Base-by-base conservation (phyloP, 2,329 filamentous ascomycete genomes). In the Colletotrichum destructivum region DNA sequence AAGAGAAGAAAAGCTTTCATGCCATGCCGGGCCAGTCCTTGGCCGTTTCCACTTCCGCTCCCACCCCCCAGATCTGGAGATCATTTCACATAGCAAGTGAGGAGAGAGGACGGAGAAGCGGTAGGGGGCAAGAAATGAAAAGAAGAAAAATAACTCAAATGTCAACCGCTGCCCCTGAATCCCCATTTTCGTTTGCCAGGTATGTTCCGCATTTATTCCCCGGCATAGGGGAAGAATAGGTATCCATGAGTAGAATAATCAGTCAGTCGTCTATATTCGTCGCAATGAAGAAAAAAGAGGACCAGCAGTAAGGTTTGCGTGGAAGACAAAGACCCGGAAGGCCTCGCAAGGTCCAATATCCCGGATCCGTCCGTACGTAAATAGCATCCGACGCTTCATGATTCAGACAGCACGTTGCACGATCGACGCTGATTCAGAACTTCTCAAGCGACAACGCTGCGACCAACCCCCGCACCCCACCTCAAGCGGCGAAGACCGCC, bases 401-500 rank as follows among this genome's bases (percentile, higher is more conserved):
- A 72, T 69, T 64, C 68, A 64, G 68, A 61, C 38, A 31, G 44
- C n/a, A 21, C 51, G 52, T 52, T 60, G 11, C n/a, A 54, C 8
- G 64, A 62, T 69, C 31, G 57, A 61, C 49, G 35, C 46, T n/a
- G 44, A 38, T 62, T 70, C 40, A 47, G 47, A 59, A 42, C 62
- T 31, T 61, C 72, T 72, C 61, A 86, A 64, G 88, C 87, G 49
- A 84, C 81, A 51, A 89, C 84, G 75, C 86, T 88, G 76, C 82
- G 84, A 9, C 84, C 85, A 64, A 89, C 84, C 12, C 82, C 84
- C 2, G 79, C 78, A 13, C 87, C 86, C 88, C 88, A 90, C 56
- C 85, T 82, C 74, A 90, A 85, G 70, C 86, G 82, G 72, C 85
- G 83, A 68, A 91, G 79, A 18, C 88, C 87, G 40, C 86, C 85